Conservation (phyloP, 352 stramenopile species). For the Pythium guiyangense region DNA sequence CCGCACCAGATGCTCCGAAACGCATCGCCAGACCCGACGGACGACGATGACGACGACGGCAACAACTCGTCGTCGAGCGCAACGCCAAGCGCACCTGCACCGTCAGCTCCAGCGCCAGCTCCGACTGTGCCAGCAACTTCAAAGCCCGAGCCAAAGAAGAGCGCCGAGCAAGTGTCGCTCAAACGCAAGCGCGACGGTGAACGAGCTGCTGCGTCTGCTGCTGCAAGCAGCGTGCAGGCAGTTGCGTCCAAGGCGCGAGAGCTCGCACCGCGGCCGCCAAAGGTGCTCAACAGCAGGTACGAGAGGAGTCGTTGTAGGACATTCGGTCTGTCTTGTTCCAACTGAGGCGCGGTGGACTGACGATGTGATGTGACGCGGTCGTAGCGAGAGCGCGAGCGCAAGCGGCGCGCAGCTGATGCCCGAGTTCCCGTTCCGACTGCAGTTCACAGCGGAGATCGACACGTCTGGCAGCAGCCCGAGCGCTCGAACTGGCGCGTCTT, state of each 20-base stretch:
- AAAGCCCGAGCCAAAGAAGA: constrained; percentile 28
- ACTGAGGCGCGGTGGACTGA: too few species aligned
- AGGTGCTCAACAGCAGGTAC: constrained; percentile 56
- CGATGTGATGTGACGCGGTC: too few species aligned
- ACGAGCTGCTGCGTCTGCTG: constrained; percentile 14
- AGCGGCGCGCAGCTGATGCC: constrained; percentile 42
- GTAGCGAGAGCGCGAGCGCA: constrained; percentile 20
- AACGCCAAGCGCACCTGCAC: too few species aligned
- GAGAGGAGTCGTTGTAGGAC: too few species aligned
- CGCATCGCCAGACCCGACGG: too few species aligned
- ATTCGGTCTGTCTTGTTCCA: constrained; percentile 6
- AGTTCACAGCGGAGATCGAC: constrained; percentile 66
- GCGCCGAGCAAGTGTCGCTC: constrained; percentile 24
- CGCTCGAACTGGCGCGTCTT: not conserved
- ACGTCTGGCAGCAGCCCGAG: constrained; percentile 2
- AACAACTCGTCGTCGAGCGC: constrained; percentile 1
- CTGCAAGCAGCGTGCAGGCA: constrained; percentile 13
- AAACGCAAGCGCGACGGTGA: constrained; percentile 73
- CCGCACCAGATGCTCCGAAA: constrained; percentile 11
- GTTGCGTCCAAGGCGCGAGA: constrained; percentile 53
- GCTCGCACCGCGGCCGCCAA: constrained; percentile 39
- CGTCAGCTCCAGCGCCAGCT: too few species aligned
- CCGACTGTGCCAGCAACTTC: too few species aligned
- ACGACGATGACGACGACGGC: not conserved
- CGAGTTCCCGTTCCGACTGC: constrained; percentile 46